These are phyloP conservation scores for Sugiyamaella floridensis DNA, from an alignment of 805 yeast species.

Conservation along the genomic window DNA sequence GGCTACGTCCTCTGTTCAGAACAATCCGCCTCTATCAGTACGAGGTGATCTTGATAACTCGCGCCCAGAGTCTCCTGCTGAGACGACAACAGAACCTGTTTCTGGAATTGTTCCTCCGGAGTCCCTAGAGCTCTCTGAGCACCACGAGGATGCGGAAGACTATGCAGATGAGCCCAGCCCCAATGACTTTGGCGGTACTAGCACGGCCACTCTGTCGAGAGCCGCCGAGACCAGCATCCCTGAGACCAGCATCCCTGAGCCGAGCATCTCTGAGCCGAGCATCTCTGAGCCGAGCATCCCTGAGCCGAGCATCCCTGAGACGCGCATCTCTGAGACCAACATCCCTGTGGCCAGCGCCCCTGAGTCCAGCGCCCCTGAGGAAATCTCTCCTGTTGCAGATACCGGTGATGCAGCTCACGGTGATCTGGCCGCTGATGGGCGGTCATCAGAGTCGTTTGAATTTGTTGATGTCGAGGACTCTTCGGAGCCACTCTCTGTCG, in stretches of 20 bases:
- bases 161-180: background rate
- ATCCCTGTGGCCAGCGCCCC: background rate
- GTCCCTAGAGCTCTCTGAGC: constrained; percentile 3
- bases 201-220: background rate
- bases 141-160: background rate
- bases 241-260: background rate
- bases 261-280: too few species aligned
- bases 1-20: constrained; percentile 82
- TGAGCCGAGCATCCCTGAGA: too few species aligned
- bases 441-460: constrained; percentile 27
- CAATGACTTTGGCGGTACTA: background rate
- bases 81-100: constrained; percentile 29
- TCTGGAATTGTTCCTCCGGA: constrained; percentile 27
- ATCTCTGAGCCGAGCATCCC: background rate
- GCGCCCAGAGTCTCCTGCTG: constrained; percentile 37
- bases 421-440: background rate
- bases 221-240: background rate
- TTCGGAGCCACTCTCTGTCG: constrained; percentile 8
- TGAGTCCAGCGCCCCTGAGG: background rate
- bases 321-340: too few species aligned
- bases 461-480: constrained; percentile 30
- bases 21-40: constrained; percentile 85
- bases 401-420: background rate
- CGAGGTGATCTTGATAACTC: constrained; percentile 61
- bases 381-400: background rate